phyloP scores from a whole-genome alignment of 2,329 filamentous ascomycete genomes.

The Claviceps cyperi region DNA sequence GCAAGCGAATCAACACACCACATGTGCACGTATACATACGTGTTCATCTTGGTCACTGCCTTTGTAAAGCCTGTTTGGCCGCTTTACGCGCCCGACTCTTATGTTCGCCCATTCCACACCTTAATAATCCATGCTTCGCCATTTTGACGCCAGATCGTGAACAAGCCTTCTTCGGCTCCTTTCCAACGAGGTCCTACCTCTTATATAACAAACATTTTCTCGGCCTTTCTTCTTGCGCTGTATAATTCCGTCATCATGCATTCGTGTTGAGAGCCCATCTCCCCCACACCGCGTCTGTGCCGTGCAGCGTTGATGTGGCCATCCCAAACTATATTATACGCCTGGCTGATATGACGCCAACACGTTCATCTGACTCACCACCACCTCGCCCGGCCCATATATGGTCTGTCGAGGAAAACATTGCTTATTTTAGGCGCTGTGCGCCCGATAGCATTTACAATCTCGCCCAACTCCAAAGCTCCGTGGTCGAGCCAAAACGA shows the following conservation, averaged over 20 bases:
- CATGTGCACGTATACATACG: not conserved
- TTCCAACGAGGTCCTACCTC: not conserved
- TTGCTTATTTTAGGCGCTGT: not conserved
- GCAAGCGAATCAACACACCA: not conserved
- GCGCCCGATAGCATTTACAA: not conserved
- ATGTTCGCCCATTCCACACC: too few species aligned
- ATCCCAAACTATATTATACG: not conserved
- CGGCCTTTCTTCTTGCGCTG: too few species aligned
- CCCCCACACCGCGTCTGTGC: not conserved
- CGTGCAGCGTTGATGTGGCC: not conserved
- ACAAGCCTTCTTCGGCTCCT: not conserved
- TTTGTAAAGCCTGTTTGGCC: not conserved
- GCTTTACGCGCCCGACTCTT: not conserved
- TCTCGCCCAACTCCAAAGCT: not conserved
- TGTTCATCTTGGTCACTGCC: slow-evolving; percentile 1
- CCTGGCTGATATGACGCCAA: not conserved
- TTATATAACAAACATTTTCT: not conserved
- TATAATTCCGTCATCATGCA: not conserved
- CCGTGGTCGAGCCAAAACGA: not conserved
- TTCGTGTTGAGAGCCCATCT: not conserved
- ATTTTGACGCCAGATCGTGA: not conserved
- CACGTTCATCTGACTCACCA: not conserved
- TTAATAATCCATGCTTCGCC: too few species aligned
- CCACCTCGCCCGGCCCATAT: not conserved
- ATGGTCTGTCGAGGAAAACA: not conserved